Evolutionary conservation across 176 grass and related monocot species (phyloP).

Genomic region (Lolium perenne): DNA sequence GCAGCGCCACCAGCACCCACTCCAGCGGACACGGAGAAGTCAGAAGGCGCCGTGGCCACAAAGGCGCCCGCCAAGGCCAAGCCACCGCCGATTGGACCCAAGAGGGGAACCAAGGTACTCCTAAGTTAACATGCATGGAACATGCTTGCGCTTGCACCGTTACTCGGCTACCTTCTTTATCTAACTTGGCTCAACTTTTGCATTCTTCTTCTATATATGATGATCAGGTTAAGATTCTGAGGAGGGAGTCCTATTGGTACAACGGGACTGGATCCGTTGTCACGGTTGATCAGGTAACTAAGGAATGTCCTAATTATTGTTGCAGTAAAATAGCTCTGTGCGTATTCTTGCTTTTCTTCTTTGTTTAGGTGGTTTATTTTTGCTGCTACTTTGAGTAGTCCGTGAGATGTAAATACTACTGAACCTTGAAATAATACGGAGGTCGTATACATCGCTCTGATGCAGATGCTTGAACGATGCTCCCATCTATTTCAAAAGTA

Average conservation of each 20-base stretch:
- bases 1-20: slow-evolving; percentile 45
- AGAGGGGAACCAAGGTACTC: slow-evolving; percentile 74
- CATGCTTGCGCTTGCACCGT: neutral
- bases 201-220: neutral
- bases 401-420: too few species aligned
- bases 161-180: neutral
- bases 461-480: too few species aligned
- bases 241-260: slow-evolving; percentile 97
- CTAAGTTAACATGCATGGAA: neutral
- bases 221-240: slow-evolving; percentile 89
- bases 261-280: slow-evolving; percentile 82
- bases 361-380: too few species aligned
- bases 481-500: too few species aligned
- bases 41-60: slow-evolving; percentile 43
- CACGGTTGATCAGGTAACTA: slow-evolving; percentile 80
- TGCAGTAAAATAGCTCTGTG: neutral
- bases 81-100: slow-evolving; percentile 81
- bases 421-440: too few species aligned
- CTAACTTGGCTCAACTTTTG: neutral
- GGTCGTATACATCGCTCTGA: too few species aligned
- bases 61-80: slow-evolving; percentile 57
- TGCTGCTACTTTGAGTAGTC: too few species aligned
- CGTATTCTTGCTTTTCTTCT: too few species aligned
- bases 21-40: neutral
- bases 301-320: too few species aligned